Evolutionary conservation across 768 basidiomycete species (phyloP).

Genomic region (Galerina sulciceps): DNA sequence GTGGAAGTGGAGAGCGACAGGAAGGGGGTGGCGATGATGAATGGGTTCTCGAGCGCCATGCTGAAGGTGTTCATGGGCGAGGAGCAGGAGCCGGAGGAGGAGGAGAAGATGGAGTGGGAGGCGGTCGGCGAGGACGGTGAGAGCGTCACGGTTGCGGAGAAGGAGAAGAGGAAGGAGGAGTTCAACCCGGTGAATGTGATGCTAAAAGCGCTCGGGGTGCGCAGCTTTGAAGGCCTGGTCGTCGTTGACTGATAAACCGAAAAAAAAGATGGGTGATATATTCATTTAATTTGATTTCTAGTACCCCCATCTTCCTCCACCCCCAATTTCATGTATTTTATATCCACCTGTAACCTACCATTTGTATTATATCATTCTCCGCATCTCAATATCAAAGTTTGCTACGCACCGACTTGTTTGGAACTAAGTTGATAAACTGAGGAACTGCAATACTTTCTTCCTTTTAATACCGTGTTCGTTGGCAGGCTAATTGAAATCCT

Average conservation of each 20-base stretch:
- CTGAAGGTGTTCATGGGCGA: constrained; percentile 76
- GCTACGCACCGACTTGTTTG: no score
- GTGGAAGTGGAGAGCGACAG: constrained; percentile 54
- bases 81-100: constrained; percentile 34
- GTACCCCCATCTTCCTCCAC: no score
- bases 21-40: constrained; percentile 70
- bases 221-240: constrained; percentile 60
- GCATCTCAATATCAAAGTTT: no score
- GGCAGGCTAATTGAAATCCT: no score
- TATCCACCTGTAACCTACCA: no score
- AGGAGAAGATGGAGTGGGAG: constrained; percentile 25
- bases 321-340: no score
- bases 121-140: constrained; percentile 38
- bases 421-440: no score
- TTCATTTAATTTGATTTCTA: background rate
- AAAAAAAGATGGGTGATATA: background rate
- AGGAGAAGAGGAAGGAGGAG: constrained; percentile 23
- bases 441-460: no score
- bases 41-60: constrained; percentile 70
- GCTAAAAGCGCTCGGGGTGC: constrained; percentile 50
- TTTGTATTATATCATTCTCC: no score
- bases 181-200: constrained; percentile 49
- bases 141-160: constrained; percentile 25
- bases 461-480: no score
- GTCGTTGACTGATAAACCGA: constrained; percentile 50